Evolutionary conservation across 305 asterid genomes (phyloP).

Genomic region (Fraxinus baroniana): DNA sequence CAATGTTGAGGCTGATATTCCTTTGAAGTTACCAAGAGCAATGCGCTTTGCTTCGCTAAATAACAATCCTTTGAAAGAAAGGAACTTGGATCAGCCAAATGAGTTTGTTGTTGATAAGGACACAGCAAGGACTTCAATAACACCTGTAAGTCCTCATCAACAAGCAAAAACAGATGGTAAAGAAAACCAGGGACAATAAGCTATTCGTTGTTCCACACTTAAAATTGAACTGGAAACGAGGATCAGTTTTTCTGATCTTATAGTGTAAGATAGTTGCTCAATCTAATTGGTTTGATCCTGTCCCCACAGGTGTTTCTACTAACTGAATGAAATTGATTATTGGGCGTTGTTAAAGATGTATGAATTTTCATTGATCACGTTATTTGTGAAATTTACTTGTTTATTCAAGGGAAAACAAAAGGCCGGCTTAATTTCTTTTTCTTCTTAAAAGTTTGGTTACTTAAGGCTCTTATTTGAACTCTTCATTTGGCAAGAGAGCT

Average conservation of each 20-base stretch:
- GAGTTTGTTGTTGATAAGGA: slow-evolving; percentile 36
- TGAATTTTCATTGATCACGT: not conserved
- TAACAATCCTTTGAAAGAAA: slow-evolving; percentile 61
- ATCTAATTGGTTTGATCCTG: not conserved
- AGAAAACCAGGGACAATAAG: slow-evolving; percentile 52
- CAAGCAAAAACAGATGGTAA: slow-evolving; percentile 46
- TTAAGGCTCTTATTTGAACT: not conserved
- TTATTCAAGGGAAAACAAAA: not conserved
- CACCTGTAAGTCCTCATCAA: slow-evolving; percentile 43
- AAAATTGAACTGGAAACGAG: not conserved
- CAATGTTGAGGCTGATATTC: slow-evolving; percentile 41
- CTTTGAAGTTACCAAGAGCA: slow-evolving; percentile 72
- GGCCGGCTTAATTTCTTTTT: not conserved
- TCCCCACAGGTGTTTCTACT: not conserved
- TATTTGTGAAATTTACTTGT: not conserved
- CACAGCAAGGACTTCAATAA: slow-evolving; percentile 29
- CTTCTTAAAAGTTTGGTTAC: not conserved
- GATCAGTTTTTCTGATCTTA: not conserved
- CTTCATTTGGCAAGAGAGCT: not conserved
- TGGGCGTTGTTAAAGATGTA: not conserved
- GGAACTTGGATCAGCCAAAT: slow-evolving; percentile 48
- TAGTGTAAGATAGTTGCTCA: not conserved
- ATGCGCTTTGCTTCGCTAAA: slow-evolving; percentile 54
- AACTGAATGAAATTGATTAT: not conserved
- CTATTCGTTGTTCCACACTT: not conserved